Conservation (phyloP, 2,329 filamentous ascomycete species). For the Colletotrichum chrysophilum region DNA sequence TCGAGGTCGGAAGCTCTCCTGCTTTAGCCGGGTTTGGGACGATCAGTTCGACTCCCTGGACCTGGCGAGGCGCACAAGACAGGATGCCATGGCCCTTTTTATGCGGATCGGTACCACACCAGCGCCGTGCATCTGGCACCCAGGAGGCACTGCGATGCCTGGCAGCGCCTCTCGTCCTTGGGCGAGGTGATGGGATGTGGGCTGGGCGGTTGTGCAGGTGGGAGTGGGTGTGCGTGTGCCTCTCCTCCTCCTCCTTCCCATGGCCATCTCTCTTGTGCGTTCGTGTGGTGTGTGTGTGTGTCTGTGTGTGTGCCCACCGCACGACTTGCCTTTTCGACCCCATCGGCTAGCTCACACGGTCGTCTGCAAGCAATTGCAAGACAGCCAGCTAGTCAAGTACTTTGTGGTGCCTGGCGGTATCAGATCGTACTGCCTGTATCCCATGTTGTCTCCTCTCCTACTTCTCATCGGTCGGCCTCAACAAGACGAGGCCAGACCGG, state of each 20-base stretch:
- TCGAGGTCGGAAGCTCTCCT: neutral
- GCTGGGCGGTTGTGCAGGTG: neutral
- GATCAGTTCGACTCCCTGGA: neutral
- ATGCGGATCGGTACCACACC: conserved; percentile 5
- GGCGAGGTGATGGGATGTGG: neutral
- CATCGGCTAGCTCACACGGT: neutral
- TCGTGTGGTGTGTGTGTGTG: neutral
- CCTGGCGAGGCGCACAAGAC: conserved; percentile 2
- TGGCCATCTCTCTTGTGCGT: neutral
- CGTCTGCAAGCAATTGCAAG: conserved; percentile 8
- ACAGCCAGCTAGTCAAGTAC: conserved; percentile 4
- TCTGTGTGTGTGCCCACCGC: conserved; percentile 2
- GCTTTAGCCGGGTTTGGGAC: neutral
- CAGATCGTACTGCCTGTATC: conserved; percentile 2
- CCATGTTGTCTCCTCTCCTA: conserved; percentile 15
- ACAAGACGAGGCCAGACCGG: conserved; percentile 13
- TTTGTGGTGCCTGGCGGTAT: conserved; percentile 9
- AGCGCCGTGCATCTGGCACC: neutral
- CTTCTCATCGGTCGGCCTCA: conserved; percentile 19
- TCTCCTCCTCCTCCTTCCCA: neutral
- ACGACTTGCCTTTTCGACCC: conserved; percentile 10
- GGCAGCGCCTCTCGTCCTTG: neutral
- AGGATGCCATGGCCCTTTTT: neutral
- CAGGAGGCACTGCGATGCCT: neutral
- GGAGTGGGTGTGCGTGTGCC: neutral